phyloP scores from a whole-genome alignment of 768 basidiomycete genomes.

The Auricularia sp. region DNA sequence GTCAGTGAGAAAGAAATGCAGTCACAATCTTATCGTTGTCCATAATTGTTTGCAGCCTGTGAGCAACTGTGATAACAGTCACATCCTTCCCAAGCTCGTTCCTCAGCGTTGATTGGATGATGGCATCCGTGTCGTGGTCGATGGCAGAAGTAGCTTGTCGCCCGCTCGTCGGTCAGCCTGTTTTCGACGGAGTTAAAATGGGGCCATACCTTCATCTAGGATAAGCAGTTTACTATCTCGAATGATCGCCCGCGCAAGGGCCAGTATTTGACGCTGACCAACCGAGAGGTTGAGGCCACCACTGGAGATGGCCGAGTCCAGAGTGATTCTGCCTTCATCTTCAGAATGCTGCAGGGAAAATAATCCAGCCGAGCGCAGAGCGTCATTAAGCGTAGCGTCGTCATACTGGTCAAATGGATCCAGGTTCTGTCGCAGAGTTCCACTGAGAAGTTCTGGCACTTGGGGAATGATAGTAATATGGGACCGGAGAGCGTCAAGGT shows the following conservation, averaged over 20 bases:
- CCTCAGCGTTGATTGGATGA: constrained; percentile 31
- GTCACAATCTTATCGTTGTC: constrained; percentile 33
- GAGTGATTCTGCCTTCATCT: constrained; percentile 14
- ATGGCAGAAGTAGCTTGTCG: constrained; percentile 23
- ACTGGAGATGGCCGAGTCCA: constrained; percentile 22
- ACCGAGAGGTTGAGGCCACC: constrained; percentile 31
- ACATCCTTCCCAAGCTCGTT: constrained; percentile 19
- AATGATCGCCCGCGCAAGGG: constrained; percentile 24
- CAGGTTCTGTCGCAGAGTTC: constrained; percentile 9
- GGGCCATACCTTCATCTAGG: constrained; percentile 9
- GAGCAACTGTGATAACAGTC: constrained; percentile 34
- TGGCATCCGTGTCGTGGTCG: constrained; percentile 28
- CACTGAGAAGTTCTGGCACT: constrained; percentile 6
- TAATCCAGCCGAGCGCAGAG: constrained; percentile 5
- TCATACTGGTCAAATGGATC: constrained; percentile 10
- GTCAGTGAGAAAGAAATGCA: no score
- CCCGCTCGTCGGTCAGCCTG: no score
- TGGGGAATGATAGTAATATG: constrained; percentile 50
- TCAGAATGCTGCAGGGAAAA: neutral
- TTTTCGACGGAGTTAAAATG: no score
- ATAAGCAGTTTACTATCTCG: constrained; percentile 11
- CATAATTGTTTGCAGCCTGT: constrained; percentile 30
- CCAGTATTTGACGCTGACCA: constrained; percentile 32
- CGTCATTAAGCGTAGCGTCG: constrained; percentile 10
- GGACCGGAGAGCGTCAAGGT: constrained; percentile 44